Evolutionary conservation across 2,329 filamentous ascomycete genomes (phyloP).

Genomic region (Aspergillus novofumigatus): DNA sequence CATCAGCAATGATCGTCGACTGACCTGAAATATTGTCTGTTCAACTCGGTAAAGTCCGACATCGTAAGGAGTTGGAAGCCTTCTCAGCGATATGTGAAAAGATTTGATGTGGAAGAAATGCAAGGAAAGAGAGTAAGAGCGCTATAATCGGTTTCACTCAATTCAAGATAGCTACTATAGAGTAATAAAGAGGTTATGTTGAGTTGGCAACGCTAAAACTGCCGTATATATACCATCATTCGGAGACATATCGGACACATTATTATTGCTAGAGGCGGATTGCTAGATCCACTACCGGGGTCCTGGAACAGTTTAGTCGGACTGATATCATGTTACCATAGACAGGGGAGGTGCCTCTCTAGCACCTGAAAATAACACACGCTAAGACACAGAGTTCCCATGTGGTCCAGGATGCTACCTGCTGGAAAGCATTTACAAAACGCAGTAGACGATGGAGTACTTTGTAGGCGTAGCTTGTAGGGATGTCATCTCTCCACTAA

Average conservation of each 20-base stretch:
- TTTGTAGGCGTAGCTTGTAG: too few relatives aligned
- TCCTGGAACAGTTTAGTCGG: not conserved
- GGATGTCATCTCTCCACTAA: conserved; percentile 10
- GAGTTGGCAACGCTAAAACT: not conserved
- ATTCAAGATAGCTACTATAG: not conserved
- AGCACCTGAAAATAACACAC: not conserved
- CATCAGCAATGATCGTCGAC: conserved; percentile 7
- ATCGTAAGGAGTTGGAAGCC: conserved; percentile 13
- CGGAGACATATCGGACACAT: conserved; percentile 35
- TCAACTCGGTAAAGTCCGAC: conserved; percentile 34
- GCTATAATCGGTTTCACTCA: not conserved
- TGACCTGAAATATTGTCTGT: conserved; percentile 41
- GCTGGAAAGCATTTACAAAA: not conserved
- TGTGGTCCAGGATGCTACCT: too few relatives aligned
- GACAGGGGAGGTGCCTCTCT: too few relatives aligned
- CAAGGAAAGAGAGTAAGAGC: not conserved
- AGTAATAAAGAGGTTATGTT: not conserved
- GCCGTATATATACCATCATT: not conserved
- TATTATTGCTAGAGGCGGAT: not conserved
- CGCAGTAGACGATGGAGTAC: not conserved
- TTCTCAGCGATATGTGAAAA: not conserved
- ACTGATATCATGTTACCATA: not conserved
- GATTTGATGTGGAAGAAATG: not conserved
- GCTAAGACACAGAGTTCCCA: not conserved
- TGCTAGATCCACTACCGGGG: not conserved